Conservation (phyloP, 768 basidiomycete genomes). For the Podaxis pistillaris region DNA sequence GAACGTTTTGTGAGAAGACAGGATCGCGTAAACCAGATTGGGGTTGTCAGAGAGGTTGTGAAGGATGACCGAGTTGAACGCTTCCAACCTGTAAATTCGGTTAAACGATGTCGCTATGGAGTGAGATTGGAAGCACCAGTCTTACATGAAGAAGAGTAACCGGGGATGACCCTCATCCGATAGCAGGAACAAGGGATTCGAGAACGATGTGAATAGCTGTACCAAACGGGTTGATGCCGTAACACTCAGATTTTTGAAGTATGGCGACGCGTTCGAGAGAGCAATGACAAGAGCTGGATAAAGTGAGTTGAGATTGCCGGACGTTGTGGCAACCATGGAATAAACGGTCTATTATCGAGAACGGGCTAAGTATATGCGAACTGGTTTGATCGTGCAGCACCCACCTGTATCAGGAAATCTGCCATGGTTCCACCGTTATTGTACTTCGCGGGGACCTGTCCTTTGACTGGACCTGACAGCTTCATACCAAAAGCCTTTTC, state of each 20-base stretch:
- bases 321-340: constrained; percentile 84
- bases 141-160: constrained; percentile 87
- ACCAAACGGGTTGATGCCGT: constrained; percentile 80
- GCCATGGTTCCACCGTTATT: constrained; percentile 67
- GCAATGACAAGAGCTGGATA: constrained; percentile 94
- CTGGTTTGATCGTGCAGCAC: constrained; percentile 20
- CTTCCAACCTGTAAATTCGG: constrained; percentile 64
- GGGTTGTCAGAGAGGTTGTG: constrained; percentile 82
- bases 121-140: not conserved
- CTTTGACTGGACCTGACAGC: constrained; percentile 61
- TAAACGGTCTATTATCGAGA: constrained; percentile 74
- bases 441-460: constrained; percentile 77
- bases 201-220: constrained; percentile 90
- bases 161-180: constrained; percentile 95
- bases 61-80: constrained; percentile 83
- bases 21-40: constrained; percentile 81
- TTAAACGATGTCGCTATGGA: not conserved
- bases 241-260: constrained; percentile 78
- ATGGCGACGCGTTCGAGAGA: constrained; percentile 84
- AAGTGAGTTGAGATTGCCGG: constrained; percentile 74
- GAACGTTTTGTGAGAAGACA: constrained; percentile 82
- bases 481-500: constrained; percentile 76
- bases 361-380: constrained; percentile 16
- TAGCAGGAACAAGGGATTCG: constrained; percentile 83
- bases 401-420: constrained; percentile 86